These are phyloP conservation scores for Clavaria fumosa DNA, from an alignment of 768 basidiomycete genomes.

Conservation along the genomic window DNA sequence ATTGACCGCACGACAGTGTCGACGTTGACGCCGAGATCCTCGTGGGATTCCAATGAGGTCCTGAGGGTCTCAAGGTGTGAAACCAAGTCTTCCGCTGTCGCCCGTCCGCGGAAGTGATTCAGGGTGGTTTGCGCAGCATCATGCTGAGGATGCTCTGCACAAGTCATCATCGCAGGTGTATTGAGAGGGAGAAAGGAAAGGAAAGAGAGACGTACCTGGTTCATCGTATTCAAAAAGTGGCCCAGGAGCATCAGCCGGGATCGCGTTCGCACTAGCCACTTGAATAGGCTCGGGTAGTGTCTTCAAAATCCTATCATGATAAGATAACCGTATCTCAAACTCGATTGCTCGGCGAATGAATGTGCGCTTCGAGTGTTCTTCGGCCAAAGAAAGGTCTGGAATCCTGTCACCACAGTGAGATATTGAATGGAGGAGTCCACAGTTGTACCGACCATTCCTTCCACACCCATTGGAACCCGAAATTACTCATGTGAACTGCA, in stretches of 20 bases:
- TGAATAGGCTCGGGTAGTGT: constrained; percentile 79
- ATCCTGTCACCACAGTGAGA: constrained; percentile 36
- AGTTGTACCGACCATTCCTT: constrained; percentile 75
- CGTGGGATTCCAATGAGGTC: constrained; percentile 42
- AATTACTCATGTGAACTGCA: constrained; percentile 91
- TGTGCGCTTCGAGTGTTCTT: constrained; percentile 71
- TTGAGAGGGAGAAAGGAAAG: not conserved
- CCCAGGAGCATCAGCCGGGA: constrained; percentile 58
- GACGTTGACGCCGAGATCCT: constrained; percentile 44
- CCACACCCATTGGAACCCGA: constrained; percentile 98
- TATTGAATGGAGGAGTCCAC: not conserved
- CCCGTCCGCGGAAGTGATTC: constrained; percentile 65
- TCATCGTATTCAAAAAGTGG: constrained; percentile 78
- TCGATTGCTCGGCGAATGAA: constrained; percentile 83
- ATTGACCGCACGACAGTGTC: constrained; percentile 61
- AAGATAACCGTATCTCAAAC: constrained; percentile 80
- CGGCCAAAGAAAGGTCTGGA: constrained; percentile 58
- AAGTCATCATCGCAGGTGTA: not conserved
- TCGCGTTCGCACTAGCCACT: constrained; percentile 39
- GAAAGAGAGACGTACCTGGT: constrained; percentile 40
- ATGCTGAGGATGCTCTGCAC: constrained; percentile 56
- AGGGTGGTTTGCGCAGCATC: constrained; percentile 69
- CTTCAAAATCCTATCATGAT: constrained; percentile 83
- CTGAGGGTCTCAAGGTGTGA: constrained; percentile 57
- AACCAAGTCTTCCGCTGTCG: constrained; percentile 70